A percentile compares a stretch with the other conserved stretches of the same genome.
Evolutionary conservation across 257 asterid species (phyloP).

Genomic region (Knoxia roxburghii): DNA sequence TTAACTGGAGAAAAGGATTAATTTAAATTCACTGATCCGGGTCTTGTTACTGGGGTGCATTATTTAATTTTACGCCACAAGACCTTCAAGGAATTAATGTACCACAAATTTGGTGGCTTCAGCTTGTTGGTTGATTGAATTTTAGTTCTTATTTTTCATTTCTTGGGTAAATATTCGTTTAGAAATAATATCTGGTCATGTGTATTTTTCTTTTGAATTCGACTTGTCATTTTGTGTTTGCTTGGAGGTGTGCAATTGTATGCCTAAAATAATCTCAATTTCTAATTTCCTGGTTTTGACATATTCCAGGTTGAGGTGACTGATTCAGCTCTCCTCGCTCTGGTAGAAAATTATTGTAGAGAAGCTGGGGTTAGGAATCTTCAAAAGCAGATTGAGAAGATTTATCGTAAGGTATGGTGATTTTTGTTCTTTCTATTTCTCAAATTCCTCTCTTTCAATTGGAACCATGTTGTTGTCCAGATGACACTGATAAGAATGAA

Average conservation of each 20-base stretch:
- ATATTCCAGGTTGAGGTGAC: conserved; percentile 81
- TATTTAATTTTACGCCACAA: not conserved
- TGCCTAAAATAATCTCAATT: not conserved
- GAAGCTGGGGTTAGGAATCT: conserved; percentile 99
- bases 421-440: not conserved
- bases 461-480: too few relatives aligned
- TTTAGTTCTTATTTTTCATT: not conserved
- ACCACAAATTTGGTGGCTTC: not conserved
- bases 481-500: too few relatives aligned
- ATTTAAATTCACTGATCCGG: not conserved
- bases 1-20: too few relatives aligned
- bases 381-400: conserved; percentile 98
- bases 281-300: conserved; percentile 15
- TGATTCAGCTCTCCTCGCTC: conserved; percentile 79
- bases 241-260: not conserved
- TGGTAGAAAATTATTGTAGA: conserved; percentile 93
- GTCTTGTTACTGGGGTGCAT: not conserved
- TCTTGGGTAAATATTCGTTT: not conserved
- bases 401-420: conserved; percentile 79
- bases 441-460: not conserved
- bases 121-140: too few relatives aligned
- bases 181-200: not conserved
- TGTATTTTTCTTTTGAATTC: not conserved
- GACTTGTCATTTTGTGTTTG: not conserved
- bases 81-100: not conserved